These are phyloP conservation scores for Pseudomassariella vexata DNA, from an alignment of 2,329 filamentous ascomycete genomes.

Conservation along the genomic window DNA sequence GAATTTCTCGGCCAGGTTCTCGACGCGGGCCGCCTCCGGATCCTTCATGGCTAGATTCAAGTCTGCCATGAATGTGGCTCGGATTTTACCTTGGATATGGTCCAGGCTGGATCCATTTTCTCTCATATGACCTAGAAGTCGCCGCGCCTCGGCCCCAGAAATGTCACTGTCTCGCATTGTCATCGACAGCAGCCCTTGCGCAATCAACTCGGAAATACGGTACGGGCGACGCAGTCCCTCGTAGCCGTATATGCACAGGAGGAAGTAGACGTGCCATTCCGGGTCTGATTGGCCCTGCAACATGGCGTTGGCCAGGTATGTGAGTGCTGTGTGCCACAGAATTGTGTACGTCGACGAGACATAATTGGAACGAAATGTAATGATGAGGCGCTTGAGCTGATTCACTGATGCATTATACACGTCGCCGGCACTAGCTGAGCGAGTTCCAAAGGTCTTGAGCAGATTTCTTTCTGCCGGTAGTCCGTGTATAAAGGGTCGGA, in stretches of 20 bases:
- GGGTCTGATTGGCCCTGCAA: constrained; percentile 21
- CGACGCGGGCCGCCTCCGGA: constrained; percentile 25
- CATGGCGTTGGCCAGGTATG: constrained; percentile 32
- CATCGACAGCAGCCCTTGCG: constrained; percentile 29
- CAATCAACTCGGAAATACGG: constrained; percentile 28
- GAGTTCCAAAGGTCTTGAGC: constrained; percentile 25
- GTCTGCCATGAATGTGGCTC: constrained; percentile 31
- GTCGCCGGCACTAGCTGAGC: constrained; percentile 20
- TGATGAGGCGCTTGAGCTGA: constrained; percentile 31
- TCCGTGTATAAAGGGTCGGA: constrained; percentile 20
- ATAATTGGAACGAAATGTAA: constrained; percentile 28
- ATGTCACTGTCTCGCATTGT: constrained; percentile 26
- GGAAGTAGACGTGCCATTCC: constrained; percentile 28
- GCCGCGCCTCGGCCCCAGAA: constrained; percentile 19
- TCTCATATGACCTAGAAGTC: constrained; percentile 23
- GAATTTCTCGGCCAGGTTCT: constrained; percentile 26
- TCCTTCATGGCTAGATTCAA: constrained; percentile 28
- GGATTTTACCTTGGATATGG: constrained; percentile 16
- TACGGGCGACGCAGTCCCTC: constrained; percentile 27
- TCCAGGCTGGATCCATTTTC: constrained; percentile 16
- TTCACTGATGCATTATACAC: constrained; percentile 27
- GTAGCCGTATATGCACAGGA: constrained; percentile 33
- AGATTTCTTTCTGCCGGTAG: constrained; percentile 3
- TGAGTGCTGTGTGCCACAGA: constrained; percentile 33
- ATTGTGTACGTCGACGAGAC: constrained; percentile 28